A percentile compares a stretch with the other conserved stretches of the same genome.
phyloP scores from a whole-genome alignment of 805 yeast species.

The Clavispora carvajalis region DNA sequence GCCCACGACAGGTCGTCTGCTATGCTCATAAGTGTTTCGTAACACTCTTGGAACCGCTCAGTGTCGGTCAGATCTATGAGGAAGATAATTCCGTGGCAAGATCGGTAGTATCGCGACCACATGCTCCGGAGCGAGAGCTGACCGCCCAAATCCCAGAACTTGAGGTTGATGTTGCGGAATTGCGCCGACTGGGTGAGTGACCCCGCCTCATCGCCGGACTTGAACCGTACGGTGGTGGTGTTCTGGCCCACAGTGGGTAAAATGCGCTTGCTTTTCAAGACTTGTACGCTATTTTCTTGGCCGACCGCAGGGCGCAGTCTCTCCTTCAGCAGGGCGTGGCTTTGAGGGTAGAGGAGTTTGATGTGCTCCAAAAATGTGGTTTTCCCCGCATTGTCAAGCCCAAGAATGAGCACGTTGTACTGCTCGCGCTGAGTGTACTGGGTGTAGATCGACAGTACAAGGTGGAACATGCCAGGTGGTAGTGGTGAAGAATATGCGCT shows the following conservation, averaged over 20 bases:
- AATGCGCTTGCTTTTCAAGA: constrained; percentile 50
- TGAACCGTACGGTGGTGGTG: constrained; percentile 39
- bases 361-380: constrained; percentile 47
- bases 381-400: constrained; percentile 94
- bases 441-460: constrained; percentile 40
- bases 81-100: constrained; percentile 88
- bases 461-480: constrained; percentile 31
- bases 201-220: constrained; percentile 24
- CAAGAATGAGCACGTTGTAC: constrained; percentile 60
- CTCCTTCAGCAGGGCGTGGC: constrained; percentile 17
- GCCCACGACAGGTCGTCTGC: constrained; percentile 41
- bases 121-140: constrained; percentile 77
- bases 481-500: neutral
- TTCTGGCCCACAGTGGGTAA: constrained; percentile 96
- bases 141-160: constrained; percentile 97
- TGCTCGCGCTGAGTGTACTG: constrained; percentile 43
- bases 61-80: constrained; percentile 89
- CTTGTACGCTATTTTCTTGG: constrained; percentile 17
- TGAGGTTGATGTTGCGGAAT: constrained; percentile 48
- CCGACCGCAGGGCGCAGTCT: constrained; percentile 10
- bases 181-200: constrained; percentile 29
- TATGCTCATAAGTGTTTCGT: constrained; percentile 51
- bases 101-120: constrained; percentile 83
- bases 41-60: constrained; percentile 77
- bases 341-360: constrained; percentile 31